A percentile compares a stretch with the other conserved stretches of the same genome.
Conservation (phyloP, 306 rosid species). For the Cajanus cajan region DNA sequence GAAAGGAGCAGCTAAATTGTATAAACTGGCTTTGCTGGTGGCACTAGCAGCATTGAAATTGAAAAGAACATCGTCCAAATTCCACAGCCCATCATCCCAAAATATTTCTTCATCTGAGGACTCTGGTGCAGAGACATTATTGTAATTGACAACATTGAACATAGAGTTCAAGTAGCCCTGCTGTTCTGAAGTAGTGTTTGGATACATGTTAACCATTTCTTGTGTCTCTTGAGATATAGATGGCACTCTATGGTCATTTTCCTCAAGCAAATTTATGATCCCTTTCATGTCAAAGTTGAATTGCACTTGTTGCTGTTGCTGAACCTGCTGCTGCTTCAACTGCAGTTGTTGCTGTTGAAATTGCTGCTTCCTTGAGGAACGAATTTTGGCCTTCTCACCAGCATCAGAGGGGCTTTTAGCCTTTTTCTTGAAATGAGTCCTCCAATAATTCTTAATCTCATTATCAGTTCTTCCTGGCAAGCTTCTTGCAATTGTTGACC, state of each 20-base stretch:
- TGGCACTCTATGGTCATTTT: conserved; percentile 41
- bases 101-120: conserved; percentile 52
- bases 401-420: conserved; percentile 43
- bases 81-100: conserved; percentile 92
- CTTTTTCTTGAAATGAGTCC: conserved; percentile 93
- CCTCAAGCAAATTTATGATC: conserved; percentile 62
- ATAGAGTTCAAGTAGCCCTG: conserved; percentile 47
- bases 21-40: conserved; percentile 45
- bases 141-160: conserved; percentile 39
- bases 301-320: conserved; percentile 36
- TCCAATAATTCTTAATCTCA: conserved; percentile 94
- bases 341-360: conserved; percentile 56
- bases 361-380: conserved; percentile 53
- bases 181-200: conserved; percentile 43
- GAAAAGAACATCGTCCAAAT: conserved; percentile 67
- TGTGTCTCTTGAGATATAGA: conserved; percentile 49
- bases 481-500: conserved; percentile 96
- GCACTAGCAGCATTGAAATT: conserved; percentile 46
- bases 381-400: conserved; percentile 53
- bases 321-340: conserved; percentile 33
- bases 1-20: conserved; percentile 65
- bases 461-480: conserved; percentile 97
- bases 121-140: conserved; percentile 45
- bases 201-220: conserved; percentile 40
- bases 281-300: conserved; percentile 61